Evolutionary conservation across 805 yeast species (phyloP).

Genomic region (Wickerhamiella galacta): DNA sequence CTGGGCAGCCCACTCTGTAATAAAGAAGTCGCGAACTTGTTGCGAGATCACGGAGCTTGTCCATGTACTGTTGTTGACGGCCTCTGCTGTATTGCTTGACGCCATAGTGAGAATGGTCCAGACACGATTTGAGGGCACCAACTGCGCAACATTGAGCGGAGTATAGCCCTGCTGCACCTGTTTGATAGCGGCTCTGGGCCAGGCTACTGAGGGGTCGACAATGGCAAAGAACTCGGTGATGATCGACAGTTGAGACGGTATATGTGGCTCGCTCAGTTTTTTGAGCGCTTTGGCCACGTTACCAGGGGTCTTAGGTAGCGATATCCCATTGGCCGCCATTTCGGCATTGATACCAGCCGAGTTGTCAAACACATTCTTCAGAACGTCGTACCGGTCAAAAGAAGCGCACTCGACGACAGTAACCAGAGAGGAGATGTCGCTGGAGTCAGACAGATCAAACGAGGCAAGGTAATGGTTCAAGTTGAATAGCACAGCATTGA

Average conservation of each 20-base stretch:
- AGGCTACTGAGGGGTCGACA: slow-evolving; percentile 15
- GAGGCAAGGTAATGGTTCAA: slow-evolving; percentile 21
- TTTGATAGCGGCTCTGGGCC: slow-evolving; percentile 11
- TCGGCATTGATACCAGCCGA: slow-evolving; percentile 23
- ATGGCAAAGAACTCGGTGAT: slow-evolving; percentile 13
- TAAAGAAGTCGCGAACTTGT: slow-evolving; percentile 22
- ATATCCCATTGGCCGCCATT: slow-evolving; percentile 23
- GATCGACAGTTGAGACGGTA: slow-evolving; percentile 5
- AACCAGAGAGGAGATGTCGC: slow-evolving; percentile 21
- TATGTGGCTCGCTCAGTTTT: slow-evolving; percentile 2
- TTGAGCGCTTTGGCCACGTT: slow-evolving; percentile 10
- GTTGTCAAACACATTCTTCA: slow-evolving; percentile 23
- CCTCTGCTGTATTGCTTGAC: slow-evolving; percentile 15
- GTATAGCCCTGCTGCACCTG: slow-evolving; percentile 2
- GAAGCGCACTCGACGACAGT: slow-evolving; percentile 22
- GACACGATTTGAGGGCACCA: slow-evolving; percentile 19
- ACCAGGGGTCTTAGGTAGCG: slow-evolving; percentile 17
- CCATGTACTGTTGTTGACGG: slow-evolving; percentile 20
- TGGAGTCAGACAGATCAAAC: slow-evolving; percentile 16
- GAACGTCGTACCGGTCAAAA: slow-evolving; percentile 13
- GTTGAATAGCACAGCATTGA: slow-evolving; percentile 20
- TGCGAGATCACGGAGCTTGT: slow-evolving; percentile 21
- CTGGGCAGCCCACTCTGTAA: slow-evolving; percentile 25
- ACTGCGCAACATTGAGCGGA: slow-evolving; percentile 12
- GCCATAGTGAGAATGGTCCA: slow-evolving; percentile 24